Percentiles rank a stretch among this genome's conserved stretches.
Conservation (phyloP, 345 rosid genomes). For the Populus deltoides region DNA sequence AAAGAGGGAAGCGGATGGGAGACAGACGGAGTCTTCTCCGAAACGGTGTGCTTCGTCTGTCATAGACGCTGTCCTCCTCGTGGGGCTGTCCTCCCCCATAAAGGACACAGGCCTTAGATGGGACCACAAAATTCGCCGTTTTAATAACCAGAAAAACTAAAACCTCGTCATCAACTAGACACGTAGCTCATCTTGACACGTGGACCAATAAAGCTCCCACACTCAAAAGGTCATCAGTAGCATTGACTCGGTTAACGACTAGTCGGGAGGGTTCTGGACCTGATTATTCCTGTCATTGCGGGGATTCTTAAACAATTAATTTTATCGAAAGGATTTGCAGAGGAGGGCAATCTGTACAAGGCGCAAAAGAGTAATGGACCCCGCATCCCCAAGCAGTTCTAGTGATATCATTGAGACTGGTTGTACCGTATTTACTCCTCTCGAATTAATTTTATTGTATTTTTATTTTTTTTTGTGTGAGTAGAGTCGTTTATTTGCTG, state of each 20-base stretch:
- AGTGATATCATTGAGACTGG: neutral
- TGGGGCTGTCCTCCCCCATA: neutral
- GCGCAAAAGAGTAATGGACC: neutral
- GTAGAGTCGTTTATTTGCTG: no score
- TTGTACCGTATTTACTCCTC: neutral
- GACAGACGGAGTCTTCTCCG: neutral
- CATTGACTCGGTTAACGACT: neutral
- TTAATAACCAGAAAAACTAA: no score
- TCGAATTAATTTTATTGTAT: neutral
- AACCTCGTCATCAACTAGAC: no score
- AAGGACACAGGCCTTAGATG: neutral
- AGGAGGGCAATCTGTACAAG: neutral
- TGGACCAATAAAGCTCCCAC: neutral
- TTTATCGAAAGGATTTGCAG: no score
- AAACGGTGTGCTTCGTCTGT: neutral
- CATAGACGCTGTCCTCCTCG: no score
- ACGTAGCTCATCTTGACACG: neutral
- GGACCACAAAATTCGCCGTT: neutral
- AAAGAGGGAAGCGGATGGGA: neutral
- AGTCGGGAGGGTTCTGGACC: neutral
- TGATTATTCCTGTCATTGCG: neutral
- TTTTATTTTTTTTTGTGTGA: neutral
- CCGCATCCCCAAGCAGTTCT: neutral
- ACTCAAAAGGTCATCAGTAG: neutral
- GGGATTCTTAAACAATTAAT: neutral